These are phyloP conservation scores for Phyllosticta citriasiana DNA, from an alignment of 2,329 filamentous ascomycete genomes.

Conservation along the genomic window DNA sequence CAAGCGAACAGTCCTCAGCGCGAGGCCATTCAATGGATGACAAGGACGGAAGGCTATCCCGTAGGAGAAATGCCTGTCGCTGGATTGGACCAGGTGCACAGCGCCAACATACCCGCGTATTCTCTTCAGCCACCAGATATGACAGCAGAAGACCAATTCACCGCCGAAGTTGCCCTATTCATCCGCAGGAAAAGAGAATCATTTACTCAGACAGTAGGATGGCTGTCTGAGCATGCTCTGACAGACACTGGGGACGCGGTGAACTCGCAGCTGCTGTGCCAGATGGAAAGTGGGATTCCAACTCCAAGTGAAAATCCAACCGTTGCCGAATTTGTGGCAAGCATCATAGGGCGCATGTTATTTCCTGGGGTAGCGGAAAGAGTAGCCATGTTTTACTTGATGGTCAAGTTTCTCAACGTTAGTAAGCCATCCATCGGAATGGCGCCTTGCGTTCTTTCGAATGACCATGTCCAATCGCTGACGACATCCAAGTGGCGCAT, in stretches of 20 bases:
- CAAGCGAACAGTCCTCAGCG: not conserved
- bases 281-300: not conserved
- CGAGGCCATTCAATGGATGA: not conserved
- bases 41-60: not conserved
- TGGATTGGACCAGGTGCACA: not conserved
- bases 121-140: not conserved
- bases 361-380: not conserved
- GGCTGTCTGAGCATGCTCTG: not conserved
- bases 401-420: not conserved
- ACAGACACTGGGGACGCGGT: not conserved
- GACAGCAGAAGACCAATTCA: not conserved
- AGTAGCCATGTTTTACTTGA: not conserved
- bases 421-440: not conserved
- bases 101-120: not conserved
- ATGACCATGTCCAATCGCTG: not conserved
- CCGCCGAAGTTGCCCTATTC: not conserved
- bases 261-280: not conserved
- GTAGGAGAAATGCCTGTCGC: not conserved
- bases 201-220: not conserved
- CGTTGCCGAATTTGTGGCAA: not conserved
- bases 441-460: not conserved
- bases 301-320: not conserved
- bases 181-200: not conserved
- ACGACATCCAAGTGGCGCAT: not conserved
- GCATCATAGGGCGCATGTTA: not conserved